Evolutionary conservation across 805 yeast genomes (phyloP).

Genomic region (Pichia heedii): DNA sequence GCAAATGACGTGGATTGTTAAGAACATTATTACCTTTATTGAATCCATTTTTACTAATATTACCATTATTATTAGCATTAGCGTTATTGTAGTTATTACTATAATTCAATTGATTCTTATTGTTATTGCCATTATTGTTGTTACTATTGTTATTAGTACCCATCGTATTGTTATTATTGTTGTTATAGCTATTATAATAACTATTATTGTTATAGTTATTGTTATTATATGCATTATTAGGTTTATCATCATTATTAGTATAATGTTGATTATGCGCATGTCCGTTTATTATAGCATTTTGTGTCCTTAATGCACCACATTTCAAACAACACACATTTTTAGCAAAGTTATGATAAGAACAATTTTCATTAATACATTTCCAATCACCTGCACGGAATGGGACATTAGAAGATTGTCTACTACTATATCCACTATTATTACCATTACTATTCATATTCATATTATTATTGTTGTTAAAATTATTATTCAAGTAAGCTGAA

Average conservation of each 20-base stretch:
- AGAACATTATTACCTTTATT: not conserved
- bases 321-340: slow-evolving; percentile 79
- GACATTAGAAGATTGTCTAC: slow-evolving; percentile 38
- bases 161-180: not conserved
- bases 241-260: slow-evolving; percentile 3
- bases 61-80: not conserved
- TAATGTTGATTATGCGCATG: slow-evolving; percentile 22
- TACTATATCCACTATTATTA: slow-evolving; percentile 16
- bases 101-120: slow-evolving; percentile 12
- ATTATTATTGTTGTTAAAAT: slow-evolving; percentile 12
- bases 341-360: slow-evolving; percentile 88
- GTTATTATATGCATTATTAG: not conserved
- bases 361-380: slow-evolving; percentile 75
- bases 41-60: not conserved
- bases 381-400: slow-evolving; percentile 97
- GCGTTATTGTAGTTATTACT: not conserved
- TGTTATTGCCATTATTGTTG: not conserved
- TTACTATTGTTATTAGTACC: slow-evolving; percentile 1
- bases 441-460: slow-evolving; percentile 11
- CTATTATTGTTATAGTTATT: slow-evolving; percentile 1
- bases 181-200: not conserved
- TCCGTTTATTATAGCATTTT: slow-evolving; percentile 24
- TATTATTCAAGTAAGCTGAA: no score
- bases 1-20: not conserved
- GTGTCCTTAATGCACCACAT: slow-evolving; percentile 68